These are phyloP conservation scores for Colletotrichum navitas DNA, from an alignment of 2,329 filamentous ascomycete genomes.

Conservation along the genomic window DNA sequence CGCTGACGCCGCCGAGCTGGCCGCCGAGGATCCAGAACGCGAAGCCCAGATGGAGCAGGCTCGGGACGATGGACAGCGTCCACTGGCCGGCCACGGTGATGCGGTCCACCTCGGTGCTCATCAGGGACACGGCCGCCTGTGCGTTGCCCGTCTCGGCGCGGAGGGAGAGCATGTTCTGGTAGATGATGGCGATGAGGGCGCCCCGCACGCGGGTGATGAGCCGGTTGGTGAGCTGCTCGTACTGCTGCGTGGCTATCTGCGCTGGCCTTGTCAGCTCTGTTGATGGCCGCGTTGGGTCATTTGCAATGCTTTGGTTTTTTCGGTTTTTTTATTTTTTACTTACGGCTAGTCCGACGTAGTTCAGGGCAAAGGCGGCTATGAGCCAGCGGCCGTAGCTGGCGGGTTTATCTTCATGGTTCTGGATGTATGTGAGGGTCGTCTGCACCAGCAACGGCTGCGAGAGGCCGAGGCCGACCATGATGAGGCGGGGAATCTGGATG, in stretches of 20 bases:
- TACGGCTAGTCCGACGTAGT: slow-evolving; percentile 57
- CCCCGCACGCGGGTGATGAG: slow-evolving; percentile 46
- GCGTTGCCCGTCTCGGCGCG: slow-evolving; percentile 34
- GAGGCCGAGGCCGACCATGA: slow-evolving; percentile 55
- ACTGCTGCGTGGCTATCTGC: slow-evolving; percentile 22
- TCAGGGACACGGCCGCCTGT: slow-evolving; percentile 45
- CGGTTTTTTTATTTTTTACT: neutral
- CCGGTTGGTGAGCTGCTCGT: slow-evolving; percentile 44
- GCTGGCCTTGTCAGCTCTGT: too few species aligned
- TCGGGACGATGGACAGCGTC: slow-evolving; percentile 41
- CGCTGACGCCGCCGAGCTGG: slow-evolving; percentile 55
- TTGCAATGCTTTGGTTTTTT: too few species aligned
- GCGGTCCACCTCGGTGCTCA: slow-evolving; percentile 49
- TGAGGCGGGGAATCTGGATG: slow-evolving; percentile 48
- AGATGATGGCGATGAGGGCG: slow-evolving; percentile 47
- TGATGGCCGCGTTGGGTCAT: too few species aligned
- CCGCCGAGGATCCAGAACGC: slow-evolving; percentile 47
- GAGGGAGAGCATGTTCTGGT: slow-evolving; percentile 44
- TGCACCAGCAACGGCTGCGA: slow-evolving; percentile 60
- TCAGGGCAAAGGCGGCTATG: slow-evolving; percentile 54
- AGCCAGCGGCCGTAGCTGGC: slow-evolving; percentile 52
- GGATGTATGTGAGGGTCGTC: slow-evolving; percentile 39
- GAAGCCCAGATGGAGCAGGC: slow-evolving; percentile 44
- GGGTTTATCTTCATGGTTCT: neutral
- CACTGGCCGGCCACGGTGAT: slow-evolving; percentile 45